Percentiles rank a stretch among this genome's conserved stretches.
Conservation (phyloP, 2,329 filamentous ascomycete genomes). For the Chrysoporthe deuterocubensis region DNA sequence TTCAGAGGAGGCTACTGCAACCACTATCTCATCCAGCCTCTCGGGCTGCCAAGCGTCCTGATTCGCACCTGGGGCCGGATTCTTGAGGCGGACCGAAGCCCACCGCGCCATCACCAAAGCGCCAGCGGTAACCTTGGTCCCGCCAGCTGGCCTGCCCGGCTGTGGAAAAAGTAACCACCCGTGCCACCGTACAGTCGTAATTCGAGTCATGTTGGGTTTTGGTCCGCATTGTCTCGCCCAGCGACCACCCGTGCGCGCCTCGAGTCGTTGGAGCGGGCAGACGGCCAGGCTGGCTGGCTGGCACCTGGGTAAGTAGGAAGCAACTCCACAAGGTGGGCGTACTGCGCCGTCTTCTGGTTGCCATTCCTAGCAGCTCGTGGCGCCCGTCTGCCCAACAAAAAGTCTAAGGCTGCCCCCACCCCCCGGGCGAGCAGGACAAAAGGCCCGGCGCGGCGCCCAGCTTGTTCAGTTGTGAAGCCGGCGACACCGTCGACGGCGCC, state of each 20-base stretch:
- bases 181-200: not conserved
- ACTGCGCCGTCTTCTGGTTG: not conserved
- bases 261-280: no score
- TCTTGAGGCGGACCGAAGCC: not conserved
- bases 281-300: no score
- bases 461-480: not conserved
- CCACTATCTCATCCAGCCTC: slow-evolving; percentile 1
- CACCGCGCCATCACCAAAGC: not conserved
- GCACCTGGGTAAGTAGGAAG: no score
- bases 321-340: not conserved
- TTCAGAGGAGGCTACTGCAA: not conserved
- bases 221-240: not conserved
- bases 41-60: not conserved
- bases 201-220: slow-evolving; percentile 2
- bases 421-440: not conserved
- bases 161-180: not conserved
- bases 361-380: not conserved
- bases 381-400: not conserved
- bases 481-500: not conserved
- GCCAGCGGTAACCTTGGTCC: not conserved
- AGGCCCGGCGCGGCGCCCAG: not conserved
- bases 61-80: not conserved
- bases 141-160: not conserved
- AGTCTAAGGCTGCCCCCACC: not conserved
- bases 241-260: not conserved